Base-by-base conservation (phyloP, 169 alveolate genomes). In the Plasmodium sp. region DNA sequence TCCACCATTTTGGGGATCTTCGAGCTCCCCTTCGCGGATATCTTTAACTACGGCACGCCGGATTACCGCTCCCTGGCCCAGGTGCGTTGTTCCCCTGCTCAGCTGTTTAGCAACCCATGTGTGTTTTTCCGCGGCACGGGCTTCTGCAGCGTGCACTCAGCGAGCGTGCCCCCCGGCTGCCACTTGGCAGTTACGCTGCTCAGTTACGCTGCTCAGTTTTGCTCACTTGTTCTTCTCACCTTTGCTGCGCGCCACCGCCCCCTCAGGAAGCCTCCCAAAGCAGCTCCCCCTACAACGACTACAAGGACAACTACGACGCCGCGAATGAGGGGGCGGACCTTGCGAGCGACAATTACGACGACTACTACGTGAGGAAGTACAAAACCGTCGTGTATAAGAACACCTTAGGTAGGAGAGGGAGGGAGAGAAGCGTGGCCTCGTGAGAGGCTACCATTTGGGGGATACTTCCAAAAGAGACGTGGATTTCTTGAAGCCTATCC, bases 1-100 rank as follows among this genome's bases (percentile, higher is more conserved):
- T 96, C 97, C 51, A 96, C 96, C 16, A 94, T 97, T 79, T 94
- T 97, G 56, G 98, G 98, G 2, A 96, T 96, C 31, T 97, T 95
- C 31, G 98, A 97, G 79, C 85, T 97, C 7, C 96, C 96, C 31
- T 83, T 97, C 58, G 95, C 98, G 36, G 96, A 92, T 48, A 81
- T 95, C 22, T 96, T 88, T 92, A 94, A 95, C 34, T 75, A 96
- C 31, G 98, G 98, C n/a, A 92, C 84, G 16, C 5, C 58, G 41
- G 96, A 93, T 85, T 83, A 81, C 92, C 77, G 95, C 54, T 73
- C 95, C 56, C 33, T 88, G 81, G 91, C 84, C 86, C 75, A 92
- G 95, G 92, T 92, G 45, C 33, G 43, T 51, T 51, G 0, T 9
- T 6, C 7, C 10, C 1, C 33, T 7, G 83, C 9, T 92, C 67